These are phyloP conservation scores for Alternaria infectoria DNA, from an alignment of 2,329 filamentous ascomycete genomes.

Conservation along the genomic window DNA sequence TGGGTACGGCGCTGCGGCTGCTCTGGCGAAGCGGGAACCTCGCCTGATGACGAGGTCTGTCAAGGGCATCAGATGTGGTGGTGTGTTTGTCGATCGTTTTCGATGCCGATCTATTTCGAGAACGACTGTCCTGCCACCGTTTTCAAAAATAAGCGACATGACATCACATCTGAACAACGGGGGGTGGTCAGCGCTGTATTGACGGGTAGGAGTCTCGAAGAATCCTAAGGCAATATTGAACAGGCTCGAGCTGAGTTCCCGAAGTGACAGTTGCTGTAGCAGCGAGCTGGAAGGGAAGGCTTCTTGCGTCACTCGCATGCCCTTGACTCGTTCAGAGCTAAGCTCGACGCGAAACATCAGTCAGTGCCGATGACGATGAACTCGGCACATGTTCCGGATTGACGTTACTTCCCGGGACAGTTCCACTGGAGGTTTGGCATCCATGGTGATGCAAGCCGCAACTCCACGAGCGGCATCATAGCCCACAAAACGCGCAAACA, in stretches of 20 bases:
- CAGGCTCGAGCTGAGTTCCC: not conserved
- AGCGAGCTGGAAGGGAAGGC: not conserved
- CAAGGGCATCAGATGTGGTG: not conserved
- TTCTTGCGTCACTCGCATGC: conserved; percentile 5
- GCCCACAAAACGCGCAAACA: conserved; percentile 2
- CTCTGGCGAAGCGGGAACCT: conserved; percentile 5
- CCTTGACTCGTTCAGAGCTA: not conserved
- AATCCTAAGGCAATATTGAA: not conserved
- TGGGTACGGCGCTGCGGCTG: not conserved
- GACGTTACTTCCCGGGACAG: not conserved
- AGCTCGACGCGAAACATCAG: not conserved
- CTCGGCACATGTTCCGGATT: not conserved
- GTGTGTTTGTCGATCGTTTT: conserved; percentile 7
- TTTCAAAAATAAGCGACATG: conserved; percentile 9
- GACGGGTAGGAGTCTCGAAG: not conserved
- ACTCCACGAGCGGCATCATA: conserved; percentile 3
- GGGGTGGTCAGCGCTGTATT: conserved; percentile 6
- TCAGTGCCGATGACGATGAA: not conserved
- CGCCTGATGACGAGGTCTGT: conserved; percentile 10
- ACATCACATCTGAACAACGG: conserved; percentile 1
- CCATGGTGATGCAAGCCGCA: not conserved
- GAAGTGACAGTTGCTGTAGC: not conserved
- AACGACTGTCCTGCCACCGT: not conserved
- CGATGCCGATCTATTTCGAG: conserved; percentile 9
- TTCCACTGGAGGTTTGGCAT: not conserved